phyloP scores from a whole-genome alignment of 2,329 filamentous ascomycete species.

The Hypoxylon sp. region DNA sequence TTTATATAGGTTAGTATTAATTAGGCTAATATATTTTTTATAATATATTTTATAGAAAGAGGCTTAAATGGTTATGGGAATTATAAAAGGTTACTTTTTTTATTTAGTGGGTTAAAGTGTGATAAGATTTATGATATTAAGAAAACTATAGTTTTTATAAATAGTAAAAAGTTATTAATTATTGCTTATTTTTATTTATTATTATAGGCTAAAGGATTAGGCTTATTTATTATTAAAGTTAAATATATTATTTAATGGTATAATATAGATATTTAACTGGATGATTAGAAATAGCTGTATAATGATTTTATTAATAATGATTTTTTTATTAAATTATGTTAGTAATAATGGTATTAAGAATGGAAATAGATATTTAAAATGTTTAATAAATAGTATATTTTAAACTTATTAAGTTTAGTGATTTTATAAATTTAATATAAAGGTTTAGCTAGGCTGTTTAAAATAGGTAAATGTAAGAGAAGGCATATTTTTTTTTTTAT shows the following conservation, averaged over 20 bases:
- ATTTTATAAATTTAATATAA: slow-evolving; percentile 5
- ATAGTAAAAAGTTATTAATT: slow-evolving; percentile 4
- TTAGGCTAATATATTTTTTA: slow-evolving; percentile 6
- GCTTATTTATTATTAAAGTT: background rate
- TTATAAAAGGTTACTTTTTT: background rate
- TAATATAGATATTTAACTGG: slow-evolving; percentile 2
- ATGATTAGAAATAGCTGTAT: slow-evolving; percentile 3
- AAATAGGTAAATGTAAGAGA: background rate
- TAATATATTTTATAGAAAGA: slow-evolving; percentile 6
- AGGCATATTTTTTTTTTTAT: slow-evolving; percentile 8
- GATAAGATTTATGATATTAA: slow-evolving; percentile 2
- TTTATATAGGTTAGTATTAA: slow-evolving; percentile 12
- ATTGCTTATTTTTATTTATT: slow-evolving; percentile 1
- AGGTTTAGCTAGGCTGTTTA: slow-evolving; percentile 3
- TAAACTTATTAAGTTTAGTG: background rate
- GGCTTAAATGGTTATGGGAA: background rate
- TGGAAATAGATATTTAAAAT: slow-evolving; percentile 13
- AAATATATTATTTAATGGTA: slow-evolving; percentile 4
- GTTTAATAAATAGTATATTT: slow-evolving; percentile 3
- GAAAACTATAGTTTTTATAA: slow-evolving; percentile 6
- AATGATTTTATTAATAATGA: slow-evolving; percentile 2
- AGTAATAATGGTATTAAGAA: background rate
- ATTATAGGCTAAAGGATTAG: background rate
- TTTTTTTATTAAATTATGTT: slow-evolving; percentile 14
- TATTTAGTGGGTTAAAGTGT: slow-evolving; percentile 1